These are phyloP conservation scores for Moniliophthora roreri DNA, from an alignment of 1,284 basidiomycete genomes.

Conservation along the genomic window DNA sequence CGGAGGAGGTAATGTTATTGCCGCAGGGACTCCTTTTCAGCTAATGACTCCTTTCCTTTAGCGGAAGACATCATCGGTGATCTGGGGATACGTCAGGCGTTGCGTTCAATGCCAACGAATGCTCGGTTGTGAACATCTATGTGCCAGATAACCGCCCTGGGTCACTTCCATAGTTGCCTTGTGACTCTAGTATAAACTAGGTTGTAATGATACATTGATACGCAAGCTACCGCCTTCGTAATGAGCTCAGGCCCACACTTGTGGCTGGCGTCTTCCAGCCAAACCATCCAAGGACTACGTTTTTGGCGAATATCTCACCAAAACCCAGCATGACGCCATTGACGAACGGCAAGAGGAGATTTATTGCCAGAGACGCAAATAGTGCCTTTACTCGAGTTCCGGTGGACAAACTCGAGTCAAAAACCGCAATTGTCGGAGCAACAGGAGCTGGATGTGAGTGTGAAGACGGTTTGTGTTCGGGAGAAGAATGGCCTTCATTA, in stretches of 20 bases:
- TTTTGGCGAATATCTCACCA: slow-evolving; percentile 95
- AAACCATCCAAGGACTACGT: slow-evolving; percentile 72
- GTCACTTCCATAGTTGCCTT: not conserved
- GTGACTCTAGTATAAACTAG: not conserved
- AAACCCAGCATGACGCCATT: slow-evolving; percentile 99
- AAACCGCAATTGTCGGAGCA: slow-evolving; percentile 78
- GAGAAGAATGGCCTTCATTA: slow-evolving; percentile 48
- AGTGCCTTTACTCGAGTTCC: slow-evolving; percentile 72
- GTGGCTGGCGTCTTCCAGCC: slow-evolving; percentile 36
- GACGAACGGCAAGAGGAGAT: slow-evolving; percentile 90
- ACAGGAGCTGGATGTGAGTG: slow-evolving; percentile 33
- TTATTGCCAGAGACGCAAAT: slow-evolving; percentile 85
- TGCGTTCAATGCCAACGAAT: slow-evolving; percentile 59
- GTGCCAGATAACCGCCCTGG: not conserved
- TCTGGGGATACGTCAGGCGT: slow-evolving; percentile 62
- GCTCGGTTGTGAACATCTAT: slow-evolving; percentile 36
- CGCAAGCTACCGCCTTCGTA: not conserved
- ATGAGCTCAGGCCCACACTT: slow-evolving; percentile 9
- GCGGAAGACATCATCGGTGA: slow-evolving; percentile 62
- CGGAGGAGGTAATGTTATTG: slow-evolving; percentile 35
- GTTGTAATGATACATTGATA: too few species aligned
- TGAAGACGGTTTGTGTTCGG: slow-evolving; percentile 26
- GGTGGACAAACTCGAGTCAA: slow-evolving; percentile 66
- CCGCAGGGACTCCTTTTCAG: not conserved
- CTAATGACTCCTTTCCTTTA: slow-evolving; percentile 29